Percentiles rank a stretch among this genome's conserved stretches.
Conservation (phyloP, 345 rosid genomes). For the Linum lewisii region DNA sequence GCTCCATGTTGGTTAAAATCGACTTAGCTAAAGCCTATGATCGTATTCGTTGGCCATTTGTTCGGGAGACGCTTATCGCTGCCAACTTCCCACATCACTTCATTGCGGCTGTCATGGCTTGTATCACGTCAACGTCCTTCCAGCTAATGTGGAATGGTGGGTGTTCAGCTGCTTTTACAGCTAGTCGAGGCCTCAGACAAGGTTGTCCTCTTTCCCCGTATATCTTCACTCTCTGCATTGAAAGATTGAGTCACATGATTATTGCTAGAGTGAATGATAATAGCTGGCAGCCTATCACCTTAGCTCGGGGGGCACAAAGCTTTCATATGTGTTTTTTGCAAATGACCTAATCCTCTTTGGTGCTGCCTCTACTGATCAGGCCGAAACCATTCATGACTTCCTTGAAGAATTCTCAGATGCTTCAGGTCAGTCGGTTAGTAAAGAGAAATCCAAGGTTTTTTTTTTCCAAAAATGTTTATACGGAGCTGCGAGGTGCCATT, state of each 20-base stretch:
- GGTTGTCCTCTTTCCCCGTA: not conserved
- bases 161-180: not conserved
- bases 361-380: not conserved
- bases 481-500: not conserved
- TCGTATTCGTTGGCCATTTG: not conserved
- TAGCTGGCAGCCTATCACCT: not conserved
- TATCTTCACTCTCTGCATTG: too few relatives aligned
- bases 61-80: not conserved
- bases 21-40: not conserved
- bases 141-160: not conserved
- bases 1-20: too few relatives aligned
- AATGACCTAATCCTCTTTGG: not conserved
- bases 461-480: not conserved
- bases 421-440: not conserved
- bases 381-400: not conserved
- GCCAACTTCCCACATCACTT: not conserved
- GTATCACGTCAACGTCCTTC: too few relatives aligned
- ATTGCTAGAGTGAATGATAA: too few relatives aligned
- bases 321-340: not conserved
- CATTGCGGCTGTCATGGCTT: too few relatives aligned
- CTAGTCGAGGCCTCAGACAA: not conserved
- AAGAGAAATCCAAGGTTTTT: too few relatives aligned
- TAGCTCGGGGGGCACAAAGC: not conserved
- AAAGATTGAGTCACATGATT: too few relatives aligned
- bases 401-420: not conserved